A percentile compares a stretch with the other conserved stretches of the same genome.
Evolutionary conservation across 169 alveolate genomes (phyloP).

Genomic region (Babesia bovis): DNA sequence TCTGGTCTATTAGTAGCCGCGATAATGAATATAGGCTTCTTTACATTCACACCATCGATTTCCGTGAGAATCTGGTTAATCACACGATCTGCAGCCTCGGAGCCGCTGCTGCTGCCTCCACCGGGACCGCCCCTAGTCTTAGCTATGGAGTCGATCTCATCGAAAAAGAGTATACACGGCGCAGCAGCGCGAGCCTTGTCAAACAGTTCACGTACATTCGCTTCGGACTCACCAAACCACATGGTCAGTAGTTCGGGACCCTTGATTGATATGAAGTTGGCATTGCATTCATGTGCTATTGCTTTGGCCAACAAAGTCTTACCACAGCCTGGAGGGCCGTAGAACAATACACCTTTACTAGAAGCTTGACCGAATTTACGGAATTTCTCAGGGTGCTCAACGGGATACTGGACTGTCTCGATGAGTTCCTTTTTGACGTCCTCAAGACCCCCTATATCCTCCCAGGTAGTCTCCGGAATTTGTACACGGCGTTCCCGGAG

Average conservation of each 20-base stretch:
- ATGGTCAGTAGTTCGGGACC: conserved; percentile 79
- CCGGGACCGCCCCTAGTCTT: conserved; percentile 83
- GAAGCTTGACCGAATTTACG: conserved; percentile 78
- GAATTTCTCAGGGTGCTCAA: conserved; percentile 79
- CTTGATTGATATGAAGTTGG: conserved; percentile 86
- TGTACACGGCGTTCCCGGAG: conserved; percentile 90
- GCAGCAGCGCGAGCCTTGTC: conserved; percentile 86
- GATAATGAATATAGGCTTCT: conserved; percentile 89
- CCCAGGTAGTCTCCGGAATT: conserved; percentile 93
- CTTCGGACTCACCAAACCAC: conserved; percentile 84
- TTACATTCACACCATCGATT: conserved; percentile 91
- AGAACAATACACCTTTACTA: conserved; percentile 84
- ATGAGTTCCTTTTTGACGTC: conserved; percentile 84
- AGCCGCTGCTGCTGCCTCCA: conserved; percentile 76
- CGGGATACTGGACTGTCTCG: conserved; percentile 81
- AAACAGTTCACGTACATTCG: conserved; percentile 78
- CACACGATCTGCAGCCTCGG: conserved; percentile 94
- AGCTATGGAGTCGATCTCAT: conserved; percentile 98
- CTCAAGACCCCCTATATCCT: conserved; percentile 90
- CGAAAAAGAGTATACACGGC: conserved; percentile 91
- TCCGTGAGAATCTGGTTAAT: conserved; percentile 92
- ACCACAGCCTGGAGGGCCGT: conserved; percentile 95
- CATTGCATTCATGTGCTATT: conserved; percentile 87
- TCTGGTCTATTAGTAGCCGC: conserved; percentile 96
- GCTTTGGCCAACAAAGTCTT: conserved; percentile 91